These are phyloP conservation scores for Letharia columbiana DNA, from an alignment of 495 filamentous ascomycete genomes.

Conservation along the genomic window DNA sequence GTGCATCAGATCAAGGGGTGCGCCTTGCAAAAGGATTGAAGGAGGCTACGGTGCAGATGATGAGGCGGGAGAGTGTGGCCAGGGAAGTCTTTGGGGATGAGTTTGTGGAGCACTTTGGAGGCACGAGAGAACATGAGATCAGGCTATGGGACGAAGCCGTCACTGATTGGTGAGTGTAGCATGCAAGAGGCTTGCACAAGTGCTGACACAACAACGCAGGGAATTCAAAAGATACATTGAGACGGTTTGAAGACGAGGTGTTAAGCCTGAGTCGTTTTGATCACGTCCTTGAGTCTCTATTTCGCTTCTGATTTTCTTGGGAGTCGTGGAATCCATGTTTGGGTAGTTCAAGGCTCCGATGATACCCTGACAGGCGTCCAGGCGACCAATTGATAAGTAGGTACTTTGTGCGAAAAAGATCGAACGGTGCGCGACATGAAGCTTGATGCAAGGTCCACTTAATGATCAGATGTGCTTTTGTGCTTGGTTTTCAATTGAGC, in stretches of 20 bases:
- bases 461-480: no score
- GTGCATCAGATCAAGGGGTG: slow-evolving; percentile 46
- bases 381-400: background rate
- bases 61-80: slow-evolving; percentile 66
- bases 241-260: slow-evolving; percentile 42
- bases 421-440: no score
- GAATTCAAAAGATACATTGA: slow-evolving; percentile 67
- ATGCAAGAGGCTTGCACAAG: background rate
- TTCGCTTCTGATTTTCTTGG: background rate
- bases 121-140: slow-evolving; percentile 87
- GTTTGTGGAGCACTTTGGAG: slow-evolving; percentile 92
- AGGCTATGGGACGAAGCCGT: slow-evolving; percentile 90
- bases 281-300: no score
- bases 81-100: slow-evolving; percentile 87
- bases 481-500: no score
- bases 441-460: no score
- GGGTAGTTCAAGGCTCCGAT: background rate
- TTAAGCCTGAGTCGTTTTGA: background rate
- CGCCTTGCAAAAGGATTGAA: slow-evolving; percentile 72
- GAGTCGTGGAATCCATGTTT: background rate
- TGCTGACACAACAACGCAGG: slow-evolving; percentile 32
- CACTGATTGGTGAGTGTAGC: slow-evolving; percentile 71
- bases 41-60: slow-evolving; percentile 73
- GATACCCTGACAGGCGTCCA: background rate
- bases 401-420: background rate